Percentiles rank a stretch among this genome's conserved stretches.
These are phyloP conservation scores for Gaeumannomyces sp. DNA, from an alignment of 2,329 filamentous ascomycete species.

Conservation along the genomic window DNA sequence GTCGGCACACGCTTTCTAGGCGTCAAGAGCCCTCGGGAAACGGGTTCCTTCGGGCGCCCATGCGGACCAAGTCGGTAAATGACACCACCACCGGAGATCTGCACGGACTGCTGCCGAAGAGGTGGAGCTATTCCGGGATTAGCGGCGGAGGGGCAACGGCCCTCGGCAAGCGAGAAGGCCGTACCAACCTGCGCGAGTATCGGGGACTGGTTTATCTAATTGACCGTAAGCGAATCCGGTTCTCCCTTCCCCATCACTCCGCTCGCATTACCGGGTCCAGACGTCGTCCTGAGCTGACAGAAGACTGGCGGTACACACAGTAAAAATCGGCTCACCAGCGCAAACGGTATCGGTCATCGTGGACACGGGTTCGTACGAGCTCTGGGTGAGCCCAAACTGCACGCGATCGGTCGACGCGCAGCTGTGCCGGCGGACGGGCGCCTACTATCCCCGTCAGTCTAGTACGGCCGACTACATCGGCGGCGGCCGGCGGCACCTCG, in stretches of 20 bases:
- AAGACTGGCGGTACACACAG: constrained; percentile 14
- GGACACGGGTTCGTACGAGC: constrained; percentile 32
- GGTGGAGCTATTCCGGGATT: neutral
- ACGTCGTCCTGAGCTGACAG: neutral
- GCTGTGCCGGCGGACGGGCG: constrained; percentile 27
- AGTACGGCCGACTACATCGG: constrained; percentile 23
- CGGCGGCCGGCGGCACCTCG: constrained; percentile 20
- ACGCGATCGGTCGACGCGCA: constrained; percentile 23
- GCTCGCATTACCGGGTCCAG: too few relatives aligned
- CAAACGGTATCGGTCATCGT: constrained; percentile 30
- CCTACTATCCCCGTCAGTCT: constrained; percentile 26
- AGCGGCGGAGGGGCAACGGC: neutral
- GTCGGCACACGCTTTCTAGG: neutral
- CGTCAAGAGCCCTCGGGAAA: constrained; percentile 4
- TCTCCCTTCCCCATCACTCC: neutral
- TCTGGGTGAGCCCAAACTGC: constrained; percentile 31
- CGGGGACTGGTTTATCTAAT: constrained; percentile 29
- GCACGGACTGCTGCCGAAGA: neutral
- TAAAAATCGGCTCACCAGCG: constrained; percentile 29
- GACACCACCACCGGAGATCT: constrained; percentile 9
- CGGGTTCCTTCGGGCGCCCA: constrained; percentile 19
- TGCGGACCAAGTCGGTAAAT: constrained; percentile 18
- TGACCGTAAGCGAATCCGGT: constrained; percentile 20
- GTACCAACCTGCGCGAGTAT: constrained; percentile 18
- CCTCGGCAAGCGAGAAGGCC: constrained; percentile 1